phyloP scores from a whole-genome alignment of 2,329 filamentous ascomycete genomes.

The Fusarium sarcochroum region DNA sequence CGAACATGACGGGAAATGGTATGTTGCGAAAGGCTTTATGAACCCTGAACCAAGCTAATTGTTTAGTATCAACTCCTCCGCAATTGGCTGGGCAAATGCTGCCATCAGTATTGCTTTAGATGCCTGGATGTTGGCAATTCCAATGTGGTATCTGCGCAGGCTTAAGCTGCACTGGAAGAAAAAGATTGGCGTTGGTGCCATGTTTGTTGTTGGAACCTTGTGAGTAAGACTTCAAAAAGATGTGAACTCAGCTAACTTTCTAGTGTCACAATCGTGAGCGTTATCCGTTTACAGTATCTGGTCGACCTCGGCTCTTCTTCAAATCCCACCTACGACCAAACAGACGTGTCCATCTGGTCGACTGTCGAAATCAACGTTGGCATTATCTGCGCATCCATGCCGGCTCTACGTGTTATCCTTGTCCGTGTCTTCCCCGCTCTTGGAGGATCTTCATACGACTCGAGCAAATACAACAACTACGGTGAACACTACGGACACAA shows the following conservation, averaged over 20 bases:
- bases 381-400: conserved; percentile 56
- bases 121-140: conserved; percentile 59
- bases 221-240: conserved; percentile 31
- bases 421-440: conserved; percentile 49
- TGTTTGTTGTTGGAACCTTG: conserved; percentile 62
- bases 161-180: conserved; percentile 57
- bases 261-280: conserved; percentile 52
- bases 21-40: background rate
- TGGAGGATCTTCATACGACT: conserved; percentile 44
- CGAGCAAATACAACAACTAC: conserved; percentile 46
- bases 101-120: conserved; percentile 59
- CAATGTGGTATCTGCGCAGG: conserved; percentile 54
- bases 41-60: background rate
- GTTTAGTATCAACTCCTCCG: conserved; percentile 53
- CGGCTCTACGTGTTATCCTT: conserved; percentile 50
- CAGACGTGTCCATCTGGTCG: conserved; percentile 52
- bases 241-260: conserved; percentile 1
- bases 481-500: conserved; percentile 39
- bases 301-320: conserved; percentile 46
- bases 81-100: conserved; percentile 60
- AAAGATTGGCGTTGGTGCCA: conserved; percentile 59
- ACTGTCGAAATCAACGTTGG: conserved; percentile 55
- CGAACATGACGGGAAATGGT: conserved; percentile 56
- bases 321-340: conserved; percentile 52
- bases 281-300: conserved; percentile 49